Base-by-base conservation (phyloP, 2,329 filamentous ascomycete species). In the Fusarium liriodendri region DNA sequence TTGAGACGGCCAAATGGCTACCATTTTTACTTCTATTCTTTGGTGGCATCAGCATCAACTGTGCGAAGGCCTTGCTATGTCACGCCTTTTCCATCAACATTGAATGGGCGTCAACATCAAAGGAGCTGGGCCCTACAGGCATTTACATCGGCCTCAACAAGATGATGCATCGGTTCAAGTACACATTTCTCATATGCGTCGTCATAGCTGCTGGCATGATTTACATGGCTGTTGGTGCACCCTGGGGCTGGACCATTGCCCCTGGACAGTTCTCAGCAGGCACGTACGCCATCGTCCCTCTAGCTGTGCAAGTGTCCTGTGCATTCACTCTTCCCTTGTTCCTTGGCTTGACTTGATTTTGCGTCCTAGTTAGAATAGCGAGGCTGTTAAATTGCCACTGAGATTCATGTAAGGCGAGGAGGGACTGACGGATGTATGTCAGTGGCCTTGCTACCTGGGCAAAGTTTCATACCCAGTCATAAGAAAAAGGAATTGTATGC, bases 81-180 rank as follows among this genome's bases (percentile, higher is more conserved):
- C 78, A 80, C 45, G 72, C 76, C 16, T 77, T 80, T 29, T 73
- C 72, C 1, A 52, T 80, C 18, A 78, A 79, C n/a, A 79, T 80
- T 3, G 78, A 79, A 50, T 80, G 78, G 78, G 64, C 77, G 10
- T 80, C 78, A 3, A 80, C 78, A 1, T 78, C 78, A 0, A 80
- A 80, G 58, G 78, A 80, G 62, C 29, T 79, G 45, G 78, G 76
- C 0, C 76, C 78, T 33, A 80, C 79, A 0, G 78, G 78, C 52
- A 77, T 80, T 18, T 77, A 78, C 58, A 83, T 81, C 7, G 82
- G 80, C 1, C 80, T 80, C 11, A 82, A 78, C 54, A 84, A 79
- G 37, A 82, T 82, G 62, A 83, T 82, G 50, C 88, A 84, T 74
- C 87, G 89, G 64, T 89, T 79, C 62, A 79, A 89, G 70, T 86